phyloP scores from a whole-genome alignment of 2,329 filamentous ascomycete genomes.

The Clarireedia homoeocarpa region DNA sequence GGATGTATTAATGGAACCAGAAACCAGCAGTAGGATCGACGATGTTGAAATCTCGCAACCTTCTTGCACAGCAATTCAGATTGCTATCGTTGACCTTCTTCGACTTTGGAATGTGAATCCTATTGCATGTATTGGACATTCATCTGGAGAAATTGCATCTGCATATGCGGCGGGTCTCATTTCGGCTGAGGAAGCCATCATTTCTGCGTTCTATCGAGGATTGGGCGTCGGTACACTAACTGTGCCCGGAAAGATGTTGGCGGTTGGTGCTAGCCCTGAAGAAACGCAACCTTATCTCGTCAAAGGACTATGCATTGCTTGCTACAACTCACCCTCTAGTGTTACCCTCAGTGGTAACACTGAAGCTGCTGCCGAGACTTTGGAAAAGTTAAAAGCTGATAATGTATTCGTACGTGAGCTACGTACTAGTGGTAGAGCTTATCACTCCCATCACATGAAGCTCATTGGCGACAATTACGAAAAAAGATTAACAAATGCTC shows the following conservation, averaged over 20 bases:
- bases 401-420: slow-evolving; percentile 13
- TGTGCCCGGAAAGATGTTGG: slow-evolving; percentile 11
- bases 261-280: slow-evolving; percentile 11
- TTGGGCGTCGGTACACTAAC: slow-evolving; percentile 3
- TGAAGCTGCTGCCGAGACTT: not conserved
- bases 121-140: slow-evolving; percentile 36
- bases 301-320: slow-evolving; percentile 17
- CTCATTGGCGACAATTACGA: slow-evolving; percentile 7
- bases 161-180: slow-evolving; percentile 34
- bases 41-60: slow-evolving; percentile 28
- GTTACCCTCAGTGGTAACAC: slow-evolving; percentile 20
- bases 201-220: slow-evolving; percentile 37
- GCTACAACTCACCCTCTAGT: slow-evolving; percentile 20
- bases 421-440: slow-evolving; percentile 9
- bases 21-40: slow-evolving; percentile 15
- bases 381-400: slow-evolving; percentile 9
- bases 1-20: slow-evolving; percentile 26
- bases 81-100: slow-evolving; percentile 38
- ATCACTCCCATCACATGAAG: slow-evolving; percentile 12
- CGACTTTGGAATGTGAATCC: slow-evolving; percentile 34
- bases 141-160: slow-evolving; percentile 40
- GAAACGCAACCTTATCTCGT: not conserved
- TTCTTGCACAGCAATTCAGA: slow-evolving; percentile 39
- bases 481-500: not conserved
- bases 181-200: slow-evolving; percentile 28